These are phyloP conservation scores for Circinella umbellata DNA, from an alignment of 371 early-diverging fungal genomes.

Conservation along the genomic window DNA sequence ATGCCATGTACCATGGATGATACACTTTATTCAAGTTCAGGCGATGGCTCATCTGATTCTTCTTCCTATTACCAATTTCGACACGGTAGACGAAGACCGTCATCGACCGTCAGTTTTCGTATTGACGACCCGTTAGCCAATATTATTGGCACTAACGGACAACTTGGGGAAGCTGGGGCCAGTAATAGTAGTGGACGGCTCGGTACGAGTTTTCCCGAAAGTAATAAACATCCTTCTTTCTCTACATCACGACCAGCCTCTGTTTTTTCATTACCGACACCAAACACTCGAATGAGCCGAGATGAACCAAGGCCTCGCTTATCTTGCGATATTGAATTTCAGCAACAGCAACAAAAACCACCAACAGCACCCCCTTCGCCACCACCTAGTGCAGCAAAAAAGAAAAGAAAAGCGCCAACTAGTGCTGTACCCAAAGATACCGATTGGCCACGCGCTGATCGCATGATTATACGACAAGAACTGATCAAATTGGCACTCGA, in stretches of 20 bases:
- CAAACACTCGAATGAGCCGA: slow-evolving; percentile 12
- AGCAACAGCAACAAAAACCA: background rate
- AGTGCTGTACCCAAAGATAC: slow-evolving; percentile 8
- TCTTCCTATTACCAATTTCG: slow-evolving; percentile 1
- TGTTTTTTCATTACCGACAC: slow-evolving; percentile 22
- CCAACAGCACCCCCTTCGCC: slow-evolving; percentile 28
- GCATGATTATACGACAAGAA: slow-evolving; percentile 29
- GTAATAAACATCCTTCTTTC: background rate
- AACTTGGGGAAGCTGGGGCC: too few relatives aligned
- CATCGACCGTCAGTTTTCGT: slow-evolving; percentile 3
- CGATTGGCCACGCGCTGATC: slow-evolving; percentile 24
- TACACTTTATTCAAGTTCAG: slow-evolving; percentile 13
- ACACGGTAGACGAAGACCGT: slow-evolving; percentile 9
- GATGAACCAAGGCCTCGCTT: slow-evolving; percentile 12
- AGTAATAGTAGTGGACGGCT: slow-evolving; percentile 3
- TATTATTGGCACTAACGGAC: too few relatives aligned
- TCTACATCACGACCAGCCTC: slow-evolving; percentile 16
- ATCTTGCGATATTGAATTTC: slow-evolving; percentile 12
- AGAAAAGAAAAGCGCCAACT: background rate
- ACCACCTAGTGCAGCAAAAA: slow-evolving; percentile 16
- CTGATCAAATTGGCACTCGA: slow-evolving; percentile 27
- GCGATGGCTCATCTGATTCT: slow-evolving; percentile 6
- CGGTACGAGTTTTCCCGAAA: slow-evolving; percentile 22
- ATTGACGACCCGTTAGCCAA: background rate
- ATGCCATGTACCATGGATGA: slow-evolving; percentile 15